Conservation (phyloP, 257 asterid species). For the Lycium ferocissimum region DNA sequence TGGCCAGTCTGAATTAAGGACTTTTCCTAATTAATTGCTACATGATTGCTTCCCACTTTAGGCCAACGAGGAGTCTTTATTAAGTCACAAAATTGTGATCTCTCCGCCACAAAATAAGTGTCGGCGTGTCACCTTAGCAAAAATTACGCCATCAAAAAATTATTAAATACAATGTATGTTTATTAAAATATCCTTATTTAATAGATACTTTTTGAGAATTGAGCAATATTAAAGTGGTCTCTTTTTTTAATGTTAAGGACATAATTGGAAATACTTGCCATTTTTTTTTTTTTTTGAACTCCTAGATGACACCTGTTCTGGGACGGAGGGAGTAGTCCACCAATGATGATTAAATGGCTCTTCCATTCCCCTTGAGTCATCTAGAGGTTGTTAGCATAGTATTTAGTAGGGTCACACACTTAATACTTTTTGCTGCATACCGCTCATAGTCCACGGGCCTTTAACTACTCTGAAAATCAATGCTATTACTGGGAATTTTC, state of each 20-base stretch:
- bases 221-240: too few relatives aligned
- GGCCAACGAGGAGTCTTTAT: background rate
- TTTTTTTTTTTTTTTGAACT: too few relatives aligned
- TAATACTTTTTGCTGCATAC: background rate
- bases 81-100: background rate
- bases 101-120: too few relatives aligned
- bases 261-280: too few relatives aligned
- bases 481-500: background rate
- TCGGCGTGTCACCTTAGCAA: too few relatives aligned
- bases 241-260: too few relatives aligned
- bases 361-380: background rate
- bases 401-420: background rate
- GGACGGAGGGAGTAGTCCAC: background rate
- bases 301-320: too few relatives aligned
- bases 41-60: background rate
- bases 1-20: background rate
- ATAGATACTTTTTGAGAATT: too few relatives aligned
- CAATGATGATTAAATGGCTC: slow-evolving; percentile 13
- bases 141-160: too few relatives aligned
- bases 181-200: too few relatives aligned
- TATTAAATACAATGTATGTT: too few relatives aligned
- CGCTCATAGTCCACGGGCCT: background rate
- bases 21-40: background rate
- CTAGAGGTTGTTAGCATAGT: background rate
- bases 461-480: background rate